Evolutionary conservation across 2,329 filamentous ascomycete species (phyloP).

Genomic region (Aspergillus bombycis): DNA sequence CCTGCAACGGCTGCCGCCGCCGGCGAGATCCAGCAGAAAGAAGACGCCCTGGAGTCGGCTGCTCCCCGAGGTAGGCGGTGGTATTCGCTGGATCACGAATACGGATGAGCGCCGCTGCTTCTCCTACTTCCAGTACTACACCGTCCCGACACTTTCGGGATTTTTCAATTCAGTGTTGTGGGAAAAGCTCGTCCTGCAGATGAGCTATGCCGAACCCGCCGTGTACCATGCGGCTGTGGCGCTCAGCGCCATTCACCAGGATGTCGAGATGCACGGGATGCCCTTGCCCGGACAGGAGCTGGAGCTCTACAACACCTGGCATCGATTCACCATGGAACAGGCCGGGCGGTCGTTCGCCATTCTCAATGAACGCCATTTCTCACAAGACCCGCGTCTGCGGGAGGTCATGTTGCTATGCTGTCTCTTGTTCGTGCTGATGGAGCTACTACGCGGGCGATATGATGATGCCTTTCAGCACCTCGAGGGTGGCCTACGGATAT

Average conservation of each 20-base stretch:
- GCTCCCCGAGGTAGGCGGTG: neutral
- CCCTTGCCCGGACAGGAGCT: constrained; percentile 1
- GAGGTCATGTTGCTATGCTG: constrained; percentile 9
- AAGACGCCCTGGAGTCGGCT: neutral
- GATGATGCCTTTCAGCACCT: constrained; percentile 11
- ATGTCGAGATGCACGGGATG: constrained; percentile 1
- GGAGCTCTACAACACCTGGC: constrained; percentile 1
- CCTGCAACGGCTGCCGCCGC: neutral
- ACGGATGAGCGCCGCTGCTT: constrained; percentile 12
- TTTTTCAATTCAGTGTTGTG: constrained; percentile 2
- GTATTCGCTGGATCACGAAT: constrained; percentile 3
- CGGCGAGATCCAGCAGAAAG: neutral
- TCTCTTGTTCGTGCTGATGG: constrained; percentile 5
- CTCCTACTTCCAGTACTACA: constrained; percentile 9
- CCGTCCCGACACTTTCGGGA: neutral
- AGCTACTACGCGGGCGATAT: constrained; percentile 1
- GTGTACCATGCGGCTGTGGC: constrained; percentile 11
- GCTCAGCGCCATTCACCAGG: constrained; percentile 9
- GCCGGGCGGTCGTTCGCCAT: constrained; percentile 1
- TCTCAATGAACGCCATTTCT: neutral
- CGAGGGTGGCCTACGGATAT: constrained; percentile 1
- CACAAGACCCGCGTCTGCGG: constrained; percentile 1
- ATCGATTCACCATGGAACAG: constrained; percentile 11
- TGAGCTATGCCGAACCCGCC: constrained; percentile 6
- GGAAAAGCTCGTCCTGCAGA: constrained; percentile 3